Evolutionary conservation across 2,329 filamentous ascomycete genomes (phyloP).

Genomic region (Trichophyton schoenleinii): DNA sequence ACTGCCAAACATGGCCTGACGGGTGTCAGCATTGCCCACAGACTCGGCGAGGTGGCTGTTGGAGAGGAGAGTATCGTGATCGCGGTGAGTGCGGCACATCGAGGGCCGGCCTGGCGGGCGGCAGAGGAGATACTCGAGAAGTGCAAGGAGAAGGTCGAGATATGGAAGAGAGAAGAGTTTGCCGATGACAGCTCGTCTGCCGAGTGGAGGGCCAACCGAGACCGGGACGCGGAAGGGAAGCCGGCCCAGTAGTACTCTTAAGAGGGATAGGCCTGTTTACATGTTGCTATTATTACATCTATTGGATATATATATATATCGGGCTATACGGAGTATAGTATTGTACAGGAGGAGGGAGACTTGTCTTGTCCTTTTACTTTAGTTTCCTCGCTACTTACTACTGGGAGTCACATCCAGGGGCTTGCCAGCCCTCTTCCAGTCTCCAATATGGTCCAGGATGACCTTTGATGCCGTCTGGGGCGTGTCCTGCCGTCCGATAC

Average conservation of each 20-base stretch:
- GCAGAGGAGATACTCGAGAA: constrained; percentile 81
- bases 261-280: neutral
- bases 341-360: neutral
- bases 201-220: constrained; percentile 82
- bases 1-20: constrained; percentile 51
- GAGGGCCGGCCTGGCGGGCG: constrained; percentile 72
- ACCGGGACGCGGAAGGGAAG: constrained; percentile 46
- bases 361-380: neutral
- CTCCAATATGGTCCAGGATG: constrained; percentile 74
- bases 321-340: neutral
- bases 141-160: constrained; percentile 77
- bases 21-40: constrained; percentile 68
- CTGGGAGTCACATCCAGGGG: constrained; percentile 36
- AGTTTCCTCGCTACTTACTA: constrained; percentile 3
- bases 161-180: constrained; percentile 93
- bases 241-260: neutral
- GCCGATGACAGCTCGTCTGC: constrained; percentile 42
- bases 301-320: neutral
- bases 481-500: constrained; percentile 85
- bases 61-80: constrained; percentile 91
- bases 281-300: neutral
- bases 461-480: constrained; percentile 72
- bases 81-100: constrained; percentile 69
- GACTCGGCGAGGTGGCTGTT: constrained; percentile 73
- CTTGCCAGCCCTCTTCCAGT: constrained; percentile 49